Conservation (phyloP, 164 flowering plant species). For the Hamamelis virginiana region DNA sequence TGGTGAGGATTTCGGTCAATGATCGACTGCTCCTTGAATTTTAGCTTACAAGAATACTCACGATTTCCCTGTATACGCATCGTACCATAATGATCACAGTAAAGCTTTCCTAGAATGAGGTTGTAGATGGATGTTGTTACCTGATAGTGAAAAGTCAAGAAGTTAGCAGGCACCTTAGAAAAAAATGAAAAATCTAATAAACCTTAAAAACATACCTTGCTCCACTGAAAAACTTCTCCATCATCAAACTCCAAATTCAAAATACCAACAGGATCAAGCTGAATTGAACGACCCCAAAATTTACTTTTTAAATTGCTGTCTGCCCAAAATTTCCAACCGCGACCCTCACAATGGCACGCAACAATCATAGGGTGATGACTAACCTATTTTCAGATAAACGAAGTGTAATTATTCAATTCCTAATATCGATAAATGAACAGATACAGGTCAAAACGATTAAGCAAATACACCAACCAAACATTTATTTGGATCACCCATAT, state of each 20-base stretch:
- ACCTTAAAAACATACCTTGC: constrained; percentile 37
- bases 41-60: constrained; percentile 53
- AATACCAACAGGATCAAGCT: constrained; percentile 56
- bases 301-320: constrained; percentile 57
- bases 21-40: constrained; percentile 61
- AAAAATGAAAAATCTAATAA: neutral
- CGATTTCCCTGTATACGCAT: constrained; percentile 51
- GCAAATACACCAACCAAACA: neutral
- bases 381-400: constrained; percentile 22
- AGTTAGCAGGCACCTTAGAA: constrained; percentile 11
- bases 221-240: constrained; percentile 58
- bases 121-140: constrained; percentile 67
- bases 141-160: constrained; percentile 21
- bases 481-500: neutral
- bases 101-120: constrained; percentile 56
- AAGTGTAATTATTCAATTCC: neutral
- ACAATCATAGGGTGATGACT: constrained; percentile 45
- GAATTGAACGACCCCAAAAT: constrained; percentile 73
- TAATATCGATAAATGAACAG: neutral
- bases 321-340: constrained; percentile 65
- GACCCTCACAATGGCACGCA: constrained; percentile 62
- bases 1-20: constrained; percentile 67
- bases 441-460: too few relatives aligned
- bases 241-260: constrained; percentile 61
- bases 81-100: constrained; percentile 62